Evolutionary conservation across 2,329 filamentous ascomycete species (phyloP), one percentile per base, ranked within the genome.

Genomic region (Curvularia spicifera): DNA sequence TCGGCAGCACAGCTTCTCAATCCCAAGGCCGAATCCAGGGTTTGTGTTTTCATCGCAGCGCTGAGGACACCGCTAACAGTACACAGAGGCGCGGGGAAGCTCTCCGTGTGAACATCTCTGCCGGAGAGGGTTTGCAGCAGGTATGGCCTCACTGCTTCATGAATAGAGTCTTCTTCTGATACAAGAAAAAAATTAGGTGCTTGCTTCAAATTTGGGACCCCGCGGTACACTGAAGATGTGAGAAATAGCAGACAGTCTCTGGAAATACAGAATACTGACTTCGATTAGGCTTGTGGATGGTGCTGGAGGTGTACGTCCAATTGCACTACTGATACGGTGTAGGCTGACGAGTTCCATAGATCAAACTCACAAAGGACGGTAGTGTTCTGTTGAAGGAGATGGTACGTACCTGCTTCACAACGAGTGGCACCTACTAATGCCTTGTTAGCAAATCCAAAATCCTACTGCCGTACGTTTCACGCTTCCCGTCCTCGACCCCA

Each of bases 281-380:
- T 18, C 51, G 26, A 45, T 46, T 62, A 84, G 82, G 83, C 78
- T 88, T 71, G 85, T 88, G 49, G 86, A 88, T 71, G 86, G 86
- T 64, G 81, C 86, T 60, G 86, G 86, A 69, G 82, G 78, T 73
- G 82, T 84, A 83, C 63, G 82, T 68, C 6, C 24, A 15, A 9
- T 12, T 9, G 8, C 13, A 24, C 9, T 7, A 44, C 18, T 9
- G 6, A 20, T 29, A 42, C 33, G 20, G 58, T 54, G 39, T 49
- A 53, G 71, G 63, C 71, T 65, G 49, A 59, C 59, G 9, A 58
- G 24, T 53, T 18, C 7, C 48, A 76, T 69, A 95, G 87, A 99
- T 99, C 83, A 99, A 99, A 83, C 86, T 99, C 77, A 99, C 95
- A 71, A 99, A 99, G 80, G 95, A 99, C 81, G 95, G 95, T 76